Evolutionary conservation across 306 rosid species (phyloP).

Genomic region (Dicorynia guianensis): DNA sequence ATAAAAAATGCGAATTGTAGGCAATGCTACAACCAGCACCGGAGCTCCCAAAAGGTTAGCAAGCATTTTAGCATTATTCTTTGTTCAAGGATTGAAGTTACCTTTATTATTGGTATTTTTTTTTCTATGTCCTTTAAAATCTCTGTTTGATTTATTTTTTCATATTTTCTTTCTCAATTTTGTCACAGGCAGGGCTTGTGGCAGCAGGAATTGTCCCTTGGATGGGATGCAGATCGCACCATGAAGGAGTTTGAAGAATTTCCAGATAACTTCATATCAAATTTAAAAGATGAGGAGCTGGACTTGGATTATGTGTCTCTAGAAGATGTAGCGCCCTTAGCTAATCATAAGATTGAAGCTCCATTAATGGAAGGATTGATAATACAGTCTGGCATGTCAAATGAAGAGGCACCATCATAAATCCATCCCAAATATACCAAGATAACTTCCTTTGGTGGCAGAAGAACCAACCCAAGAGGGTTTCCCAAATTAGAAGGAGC

Average conservation of each 20-base stretch:
- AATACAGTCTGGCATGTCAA: slow-evolving; percentile 65
- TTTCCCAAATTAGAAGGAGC: slow-evolving; percentile 39
- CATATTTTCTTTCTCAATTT: slow-evolving; percentile 13
- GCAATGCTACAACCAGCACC: slow-evolving; percentile 29
- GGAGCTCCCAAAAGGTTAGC: slow-evolving; percentile 48
- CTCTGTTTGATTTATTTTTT: background rate
- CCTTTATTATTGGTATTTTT: background rate
- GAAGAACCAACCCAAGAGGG: slow-evolving; percentile 18
- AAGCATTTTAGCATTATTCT: background rate
- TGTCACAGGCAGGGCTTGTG: slow-evolving; percentile 47
- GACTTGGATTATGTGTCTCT: slow-evolving; percentile 40
- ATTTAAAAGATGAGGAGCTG: slow-evolving; percentile 7
- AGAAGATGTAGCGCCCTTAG: slow-evolving; percentile 45
- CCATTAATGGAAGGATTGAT: slow-evolving; percentile 76
- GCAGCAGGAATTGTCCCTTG: slow-evolving; percentile 30
- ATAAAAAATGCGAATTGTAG: slow-evolving; percentile 42
- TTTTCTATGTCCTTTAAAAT: background rate
- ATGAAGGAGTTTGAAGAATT: slow-evolving; percentile 7
- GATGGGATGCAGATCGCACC: background rate
- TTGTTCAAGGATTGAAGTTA: background rate
- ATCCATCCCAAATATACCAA: slow-evolving; percentile 41
- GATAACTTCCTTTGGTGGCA: slow-evolving; percentile 24
- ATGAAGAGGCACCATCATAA: slow-evolving; percentile 59
- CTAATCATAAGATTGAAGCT: slow-evolving; percentile 57
- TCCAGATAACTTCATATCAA: background rate